phyloP scores from a whole-genome alignment of 169 alveolate genomes.

The Theileria orientalis region DNA sequence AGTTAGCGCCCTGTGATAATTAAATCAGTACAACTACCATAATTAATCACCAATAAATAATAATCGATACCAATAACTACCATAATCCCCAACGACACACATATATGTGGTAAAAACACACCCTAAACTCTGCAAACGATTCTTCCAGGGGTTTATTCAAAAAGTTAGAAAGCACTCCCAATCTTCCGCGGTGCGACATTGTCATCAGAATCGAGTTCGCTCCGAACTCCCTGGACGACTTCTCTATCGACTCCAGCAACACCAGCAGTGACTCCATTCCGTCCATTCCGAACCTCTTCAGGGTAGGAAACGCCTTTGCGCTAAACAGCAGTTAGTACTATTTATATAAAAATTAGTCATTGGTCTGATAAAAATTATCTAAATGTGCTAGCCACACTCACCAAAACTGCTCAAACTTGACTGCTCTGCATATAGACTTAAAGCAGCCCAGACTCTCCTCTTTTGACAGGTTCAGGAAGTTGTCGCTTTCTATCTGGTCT shows the following conservation, averaged over 20 bases:
- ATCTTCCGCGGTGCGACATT: slow-evolving; percentile 96
- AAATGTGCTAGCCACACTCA: too few species aligned
- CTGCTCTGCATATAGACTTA: slow-evolving; percentile 65
- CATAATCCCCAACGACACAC: slow-evolving; percentile 15
- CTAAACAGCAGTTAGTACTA: slow-evolving; percentile 1
- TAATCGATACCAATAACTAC: too few species aligned
- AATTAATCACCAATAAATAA: background rate
- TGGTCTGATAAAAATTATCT: background rate
- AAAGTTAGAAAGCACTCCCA: slow-evolving; percentile 88
- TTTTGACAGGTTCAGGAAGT: slow-evolving; percentile 38
- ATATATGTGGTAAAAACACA: too few species aligned
- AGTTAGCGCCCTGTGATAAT: slow-evolving; percentile 68
- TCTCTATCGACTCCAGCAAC: slow-evolving; percentile 75
- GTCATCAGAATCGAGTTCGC: slow-evolving; percentile 87
- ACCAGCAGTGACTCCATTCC: slow-evolving; percentile 88
- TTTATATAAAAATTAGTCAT: background rate
- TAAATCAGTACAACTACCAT: background rate
- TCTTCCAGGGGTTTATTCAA: slow-evolving; percentile 86
- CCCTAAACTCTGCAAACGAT: slow-evolving; percentile 85
- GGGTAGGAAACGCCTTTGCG: slow-evolving; percentile 83
- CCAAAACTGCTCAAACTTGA: slow-evolving; percentile 69
- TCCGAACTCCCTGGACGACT: slow-evolving; percentile 57
- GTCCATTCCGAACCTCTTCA: slow-evolving; percentile 91
- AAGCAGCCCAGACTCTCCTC: slow-evolving; percentile 47
- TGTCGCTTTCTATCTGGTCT: slow-evolving; percentile 60